These are phyloP conservation scores for Mycena chlorophos DNA, from an alignment of 768 basidiomycete genomes.

Conservation along the genomic window DNA sequence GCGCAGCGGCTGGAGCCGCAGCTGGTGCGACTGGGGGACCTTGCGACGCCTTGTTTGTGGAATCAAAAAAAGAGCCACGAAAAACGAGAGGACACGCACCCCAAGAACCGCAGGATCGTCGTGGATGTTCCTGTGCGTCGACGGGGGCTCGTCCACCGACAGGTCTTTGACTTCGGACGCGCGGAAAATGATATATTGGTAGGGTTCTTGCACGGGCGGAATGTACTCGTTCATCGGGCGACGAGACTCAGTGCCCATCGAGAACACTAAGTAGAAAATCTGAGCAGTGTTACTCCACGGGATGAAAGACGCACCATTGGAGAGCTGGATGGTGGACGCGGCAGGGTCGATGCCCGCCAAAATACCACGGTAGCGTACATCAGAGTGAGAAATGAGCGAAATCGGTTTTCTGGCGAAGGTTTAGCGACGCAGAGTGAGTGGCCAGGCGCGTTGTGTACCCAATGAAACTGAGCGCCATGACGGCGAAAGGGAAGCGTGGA, in stretches of 20 bases:
- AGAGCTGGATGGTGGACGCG: slow-evolving; percentile 84
- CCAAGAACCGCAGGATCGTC: slow-evolving; percentile 86
- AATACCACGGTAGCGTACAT: slow-evolving; percentile 87
- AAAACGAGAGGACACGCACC: slow-evolving; percentile 38
- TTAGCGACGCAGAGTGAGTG: neutral
- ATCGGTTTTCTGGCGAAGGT: slow-evolving; percentile 69
- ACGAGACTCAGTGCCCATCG: slow-evolving; percentile 86
- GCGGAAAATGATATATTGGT: slow-evolving; percentile 88
- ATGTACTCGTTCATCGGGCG: slow-evolving; percentile 78
- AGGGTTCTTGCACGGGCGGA: slow-evolving; percentile 79
- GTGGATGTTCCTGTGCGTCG: slow-evolving; percentile 61
- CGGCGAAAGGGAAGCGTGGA: slow-evolving; percentile 10
- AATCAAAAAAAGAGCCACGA: neutral
- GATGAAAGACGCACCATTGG: slow-evolving; percentile 61
- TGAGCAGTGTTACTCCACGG: neutral
- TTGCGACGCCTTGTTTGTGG: slow-evolving; percentile 12
- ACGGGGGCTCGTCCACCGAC: slow-evolving; percentile 70
- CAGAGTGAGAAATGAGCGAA: slow-evolving; percentile 86
- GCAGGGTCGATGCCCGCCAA: slow-evolving; percentile 83
- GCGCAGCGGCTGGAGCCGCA: neutral
- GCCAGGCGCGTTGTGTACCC: slow-evolving; percentile 47
- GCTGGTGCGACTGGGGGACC: slow-evolving; percentile 4
- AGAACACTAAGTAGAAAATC: slow-evolving; percentile 54
- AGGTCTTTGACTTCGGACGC: slow-evolving; percentile 89
- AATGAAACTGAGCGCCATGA: slow-evolving; percentile 76